A percentile compares a stretch with the other conserved stretches of the same genome.
Evolutionary conservation across 768 basidiomycete genomes (phyloP).

Genomic region (Psilocybe sp.): DNA sequence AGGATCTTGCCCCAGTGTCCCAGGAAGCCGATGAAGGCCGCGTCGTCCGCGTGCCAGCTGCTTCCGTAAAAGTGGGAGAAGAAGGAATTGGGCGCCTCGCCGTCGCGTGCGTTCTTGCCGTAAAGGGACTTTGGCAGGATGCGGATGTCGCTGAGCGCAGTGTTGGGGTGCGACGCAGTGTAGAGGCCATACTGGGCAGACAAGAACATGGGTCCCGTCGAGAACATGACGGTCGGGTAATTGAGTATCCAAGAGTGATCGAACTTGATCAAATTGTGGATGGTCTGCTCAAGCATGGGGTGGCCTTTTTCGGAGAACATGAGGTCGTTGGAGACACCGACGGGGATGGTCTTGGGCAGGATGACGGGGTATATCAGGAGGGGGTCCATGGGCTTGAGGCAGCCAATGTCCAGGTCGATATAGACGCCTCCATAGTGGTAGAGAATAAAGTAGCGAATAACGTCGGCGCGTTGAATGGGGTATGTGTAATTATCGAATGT

Average conservation of each 20-base stretch:
- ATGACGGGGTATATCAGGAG: constrained; percentile 85
- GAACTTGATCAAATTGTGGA: constrained; percentile 87
- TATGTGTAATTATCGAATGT: constrained; percentile 93
- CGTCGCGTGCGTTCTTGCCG: constrained; percentile 88
- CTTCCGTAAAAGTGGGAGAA: constrained; percentile 98
- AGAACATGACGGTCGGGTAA: constrained; percentile 99
- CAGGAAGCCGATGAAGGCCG: constrained; percentile 94
- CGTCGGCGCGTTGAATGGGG: constrained; percentile 93
- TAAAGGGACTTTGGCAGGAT: constrained; percentile 96
- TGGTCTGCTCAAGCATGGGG: constrained; percentile 89
- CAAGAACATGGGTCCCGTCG: constrained; percentile 98
- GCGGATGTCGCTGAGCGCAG: constrained; percentile 74
- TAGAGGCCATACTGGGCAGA: constrained; percentile 93
- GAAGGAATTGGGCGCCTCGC: constrained; percentile 86
- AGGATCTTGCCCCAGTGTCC: constrained; percentile 83
- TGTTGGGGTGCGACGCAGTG: constrained; percentile 61
- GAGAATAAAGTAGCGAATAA: constrained; percentile 96
- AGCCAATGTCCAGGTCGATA: constrained; percentile 96
- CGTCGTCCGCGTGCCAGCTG: constrained; percentile 98
- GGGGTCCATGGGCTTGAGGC: constrained; percentile 81
- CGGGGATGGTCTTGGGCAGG: constrained; percentile 92
- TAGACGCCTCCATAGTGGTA: constrained; percentile 95
- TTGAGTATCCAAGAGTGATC: constrained; percentile 94
- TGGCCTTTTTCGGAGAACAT: constrained; percentile 86
- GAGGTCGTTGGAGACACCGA: constrained; percentile 96